Conservation (phyloP, 2,329 filamentous ascomycete species). For the Chrysosporium queenslandicum region DNA sequence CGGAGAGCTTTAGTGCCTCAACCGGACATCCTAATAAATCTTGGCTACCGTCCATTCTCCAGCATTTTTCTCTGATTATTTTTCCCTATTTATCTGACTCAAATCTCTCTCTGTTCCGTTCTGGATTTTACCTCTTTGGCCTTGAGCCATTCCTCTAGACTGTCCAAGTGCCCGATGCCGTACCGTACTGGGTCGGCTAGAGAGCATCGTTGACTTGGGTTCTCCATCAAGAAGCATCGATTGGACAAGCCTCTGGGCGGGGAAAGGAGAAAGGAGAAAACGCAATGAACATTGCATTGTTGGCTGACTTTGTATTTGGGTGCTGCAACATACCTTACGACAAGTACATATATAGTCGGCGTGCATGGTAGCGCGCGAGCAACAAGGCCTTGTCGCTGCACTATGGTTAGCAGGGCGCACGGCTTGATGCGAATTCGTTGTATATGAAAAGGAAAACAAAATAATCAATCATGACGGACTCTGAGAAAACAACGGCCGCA, state of each 20-base stretch:
- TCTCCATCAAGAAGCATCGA: too few relatives aligned
- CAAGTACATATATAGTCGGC: not conserved
- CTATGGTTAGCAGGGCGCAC: not conserved
- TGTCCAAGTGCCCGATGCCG: too few relatives aligned
- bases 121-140: not conserved
- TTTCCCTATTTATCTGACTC: not conserved
- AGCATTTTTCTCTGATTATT: not conserved
- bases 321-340: not conserved
- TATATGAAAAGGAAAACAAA: not conserved
- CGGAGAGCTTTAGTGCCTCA: not conserved
- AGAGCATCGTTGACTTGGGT: too few relatives aligned
- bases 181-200: too few relatives aligned
- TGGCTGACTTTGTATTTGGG: not conserved
- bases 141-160: too few relatives aligned
- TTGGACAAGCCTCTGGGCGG: not conserved
- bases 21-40: slow-evolving; percentile 8
- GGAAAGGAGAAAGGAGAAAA: not conserved
- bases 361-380: not conserved
- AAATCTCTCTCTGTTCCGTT: not conserved
- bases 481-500: slow-evolving; percentile 2
- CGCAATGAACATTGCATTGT: not conserved
- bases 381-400: not conserved
- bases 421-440: not conserved
- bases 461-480: slow-evolving; percentile 4
- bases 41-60: slow-evolving; percentile 6